phyloP scores from a whole-genome alignment of 805 yeast genomes.

The Ogataea chonburiensis region DNA sequence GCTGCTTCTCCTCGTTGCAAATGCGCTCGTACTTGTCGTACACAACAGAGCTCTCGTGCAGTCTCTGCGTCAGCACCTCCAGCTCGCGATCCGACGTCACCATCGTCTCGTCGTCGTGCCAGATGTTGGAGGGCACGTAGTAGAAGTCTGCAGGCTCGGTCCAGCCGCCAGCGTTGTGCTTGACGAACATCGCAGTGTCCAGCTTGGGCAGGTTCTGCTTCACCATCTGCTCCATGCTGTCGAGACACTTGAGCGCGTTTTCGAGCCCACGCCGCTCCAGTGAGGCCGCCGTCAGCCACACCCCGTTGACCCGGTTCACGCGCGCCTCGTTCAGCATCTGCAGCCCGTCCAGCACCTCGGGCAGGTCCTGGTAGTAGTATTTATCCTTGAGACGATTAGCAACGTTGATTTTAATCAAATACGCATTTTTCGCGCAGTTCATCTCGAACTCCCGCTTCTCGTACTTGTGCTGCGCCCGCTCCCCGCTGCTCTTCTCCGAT shows the following conservation, averaged over 20 bases:
- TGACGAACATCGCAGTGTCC: slow-evolving; percentile 88
- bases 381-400: slow-evolving; percentile 93
- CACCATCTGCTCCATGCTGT: slow-evolving; percentile 53
- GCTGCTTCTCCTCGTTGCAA: slow-evolving; percentile 50
- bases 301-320: slow-evolving; percentile 65
- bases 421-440: slow-evolving; percentile 85
- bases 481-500: slow-evolving; percentile 55
- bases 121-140: slow-evolving; percentile 84
- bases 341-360: slow-evolving; percentile 79
- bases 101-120: slow-evolving; percentile 94
- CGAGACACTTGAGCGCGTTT: slow-evolving; percentile 45
- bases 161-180: slow-evolving; percentile 80
- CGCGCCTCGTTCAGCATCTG: slow-evolving; percentile 84
- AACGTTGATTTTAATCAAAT: slow-evolving; percentile 73
- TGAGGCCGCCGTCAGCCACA: slow-evolving; percentile 59
- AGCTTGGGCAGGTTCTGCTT: slow-evolving; percentile 68
- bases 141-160: slow-evolving; percentile 81
- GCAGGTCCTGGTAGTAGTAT: slow-evolving; percentile 87
- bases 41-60: slow-evolving; percentile 41
- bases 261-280: slow-evolving; percentile 54
- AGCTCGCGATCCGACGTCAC: slow-evolving; percentile 57
- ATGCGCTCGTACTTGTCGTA: slow-evolving; percentile 41
- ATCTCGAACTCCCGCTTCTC: slow-evolving; percentile 70
- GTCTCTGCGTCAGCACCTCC: slow-evolving; percentile 49
- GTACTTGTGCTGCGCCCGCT: slow-evolving; percentile 50